These are phyloP conservation scores for Saturnispora mendoncae DNA, from an alignment of 805 yeast species.

Conservation along the genomic window DNA sequence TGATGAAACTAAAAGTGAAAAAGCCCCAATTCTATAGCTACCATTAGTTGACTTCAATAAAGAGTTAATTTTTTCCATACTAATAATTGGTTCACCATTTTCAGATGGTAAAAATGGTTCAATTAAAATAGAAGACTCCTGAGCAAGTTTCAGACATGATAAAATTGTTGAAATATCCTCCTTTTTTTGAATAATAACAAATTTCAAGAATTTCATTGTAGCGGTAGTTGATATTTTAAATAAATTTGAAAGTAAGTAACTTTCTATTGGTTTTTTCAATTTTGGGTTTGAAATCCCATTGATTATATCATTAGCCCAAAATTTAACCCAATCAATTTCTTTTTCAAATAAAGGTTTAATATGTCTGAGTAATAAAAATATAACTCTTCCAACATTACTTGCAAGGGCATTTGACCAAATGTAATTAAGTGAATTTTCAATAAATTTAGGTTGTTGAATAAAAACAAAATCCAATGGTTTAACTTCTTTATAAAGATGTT, in stretches of 20 bases:
- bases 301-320: conserved; percentile 41
- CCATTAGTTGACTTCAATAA: conserved; percentile 40
- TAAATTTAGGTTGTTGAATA: conserved; percentile 36
- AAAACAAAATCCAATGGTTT: conserved; percentile 36
- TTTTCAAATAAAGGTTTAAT: conserved; percentile 20
- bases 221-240: conserved; percentile 44
- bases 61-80: conserved; percentile 25
- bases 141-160: conserved; percentile 55
- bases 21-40: conserved; percentile 40
- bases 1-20: conserved; percentile 53
- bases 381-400: conserved; percentile 53
- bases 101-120: conserved; percentile 39
- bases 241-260: conserved; percentile 54
- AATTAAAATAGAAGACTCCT: conserved; percentile 42
- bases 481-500: conserved; percentile 42
- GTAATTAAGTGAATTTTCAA: conserved; percentile 36
- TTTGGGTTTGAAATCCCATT: conserved; percentile 27
- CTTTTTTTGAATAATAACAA: conserved; percentile 12
- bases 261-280: conserved; percentile 40
- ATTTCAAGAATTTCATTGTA: conserved; percentile 24
- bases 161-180: conserved; percentile 35
- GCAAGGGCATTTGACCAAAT: conserved; percentile 57
- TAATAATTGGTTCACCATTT: conserved; percentile 9
- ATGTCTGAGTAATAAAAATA: conserved; percentile 33
- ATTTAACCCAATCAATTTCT: conserved; percentile 36